Conservation (phyloP, 768 basidiomycete species). For the Rossbeevera mucosa region DNA sequence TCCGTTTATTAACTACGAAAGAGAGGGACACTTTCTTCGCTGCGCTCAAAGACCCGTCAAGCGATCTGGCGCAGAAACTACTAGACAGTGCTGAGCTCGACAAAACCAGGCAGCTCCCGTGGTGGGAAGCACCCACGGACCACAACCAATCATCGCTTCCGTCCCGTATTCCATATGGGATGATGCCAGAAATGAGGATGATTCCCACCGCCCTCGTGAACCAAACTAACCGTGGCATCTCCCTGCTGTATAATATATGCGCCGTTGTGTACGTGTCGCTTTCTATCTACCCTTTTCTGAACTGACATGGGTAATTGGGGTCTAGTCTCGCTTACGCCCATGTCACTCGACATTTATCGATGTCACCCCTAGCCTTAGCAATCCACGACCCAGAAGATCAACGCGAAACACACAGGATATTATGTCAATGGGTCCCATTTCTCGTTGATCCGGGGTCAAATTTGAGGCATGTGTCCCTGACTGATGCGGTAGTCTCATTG, state of each 20-base stretch:
- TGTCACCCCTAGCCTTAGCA: constrained; percentile 51
- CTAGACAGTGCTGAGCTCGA: constrained; percentile 54
- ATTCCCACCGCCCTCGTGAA: constrained; percentile 45
- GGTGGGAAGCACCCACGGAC: constrained; percentile 57
- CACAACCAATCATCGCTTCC: background rate
- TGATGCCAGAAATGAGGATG: constrained; percentile 40
- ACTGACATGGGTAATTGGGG: background rate
- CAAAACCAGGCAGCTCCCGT: constrained; percentile 50
- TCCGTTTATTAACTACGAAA: constrained; percentile 54
- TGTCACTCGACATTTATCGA: constrained; percentile 54
- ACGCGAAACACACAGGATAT: constrained; percentile 41
- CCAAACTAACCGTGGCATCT: constrained; percentile 33
- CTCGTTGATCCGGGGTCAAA: constrained; percentile 56
- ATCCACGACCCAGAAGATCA: constrained; percentile 39
- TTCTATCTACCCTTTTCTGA: background rate
- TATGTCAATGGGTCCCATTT: constrained; percentile 61
- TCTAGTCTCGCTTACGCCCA: constrained; percentile 67
- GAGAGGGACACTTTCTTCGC: constrained; percentile 59
- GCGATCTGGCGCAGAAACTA: constrained; percentile 55
- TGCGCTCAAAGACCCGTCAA: constrained; percentile 56
- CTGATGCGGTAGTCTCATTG: constrained; percentile 52
- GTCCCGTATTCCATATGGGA: constrained; percentile 27
- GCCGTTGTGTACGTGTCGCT: constrained; percentile 54
- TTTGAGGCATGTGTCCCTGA: constrained; percentile 46
- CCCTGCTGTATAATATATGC: constrained; percentile 64